Percentiles rank a stretch among this genome's conserved stretches.
Conservation (phyloP, 305 asterid species). For the Ruellia speciosa region DNA sequence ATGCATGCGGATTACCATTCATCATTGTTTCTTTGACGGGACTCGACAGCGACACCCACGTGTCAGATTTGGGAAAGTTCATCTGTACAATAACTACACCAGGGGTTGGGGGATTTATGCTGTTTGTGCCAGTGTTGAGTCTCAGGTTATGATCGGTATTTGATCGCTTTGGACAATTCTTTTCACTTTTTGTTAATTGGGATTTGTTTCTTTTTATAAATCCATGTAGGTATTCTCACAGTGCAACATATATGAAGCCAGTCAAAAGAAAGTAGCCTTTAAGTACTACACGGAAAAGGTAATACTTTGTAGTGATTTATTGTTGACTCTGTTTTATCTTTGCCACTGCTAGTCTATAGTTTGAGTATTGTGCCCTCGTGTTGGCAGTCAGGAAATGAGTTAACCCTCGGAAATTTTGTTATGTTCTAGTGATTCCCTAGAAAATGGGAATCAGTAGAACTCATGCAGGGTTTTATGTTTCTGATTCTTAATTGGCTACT, state of each 20-base stretch:
- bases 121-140: constrained; percentile 87
- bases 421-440: no score
- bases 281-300: constrained; percentile 77
- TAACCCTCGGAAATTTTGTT: no score
- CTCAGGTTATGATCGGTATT: constrained; percentile 44
- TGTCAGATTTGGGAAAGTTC: constrained; percentile 78
- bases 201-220: constrained; percentile 9
- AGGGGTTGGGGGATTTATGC: constrained; percentile 76
- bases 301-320: neutral
- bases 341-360: no score
- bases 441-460: no score
- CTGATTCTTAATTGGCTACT: no score
- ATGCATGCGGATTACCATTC: constrained; percentile 68
- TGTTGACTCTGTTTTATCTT: no score
- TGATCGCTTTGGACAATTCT: neutral
- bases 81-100: constrained; percentile 74
- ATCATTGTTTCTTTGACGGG: constrained; percentile 89
- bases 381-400: no score
- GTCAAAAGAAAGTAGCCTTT: constrained; percentile 64
- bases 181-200: neutral
- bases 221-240: constrained; percentile 55
- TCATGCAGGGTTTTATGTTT: no score
- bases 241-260: constrained; percentile 82
- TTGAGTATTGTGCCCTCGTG: no score
- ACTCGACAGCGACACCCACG: constrained; percentile 92